Evolutionary conservation across 2,329 filamentous ascomycete genomes (phyloP).

Genomic region (Botryotinia globosa): DNA sequence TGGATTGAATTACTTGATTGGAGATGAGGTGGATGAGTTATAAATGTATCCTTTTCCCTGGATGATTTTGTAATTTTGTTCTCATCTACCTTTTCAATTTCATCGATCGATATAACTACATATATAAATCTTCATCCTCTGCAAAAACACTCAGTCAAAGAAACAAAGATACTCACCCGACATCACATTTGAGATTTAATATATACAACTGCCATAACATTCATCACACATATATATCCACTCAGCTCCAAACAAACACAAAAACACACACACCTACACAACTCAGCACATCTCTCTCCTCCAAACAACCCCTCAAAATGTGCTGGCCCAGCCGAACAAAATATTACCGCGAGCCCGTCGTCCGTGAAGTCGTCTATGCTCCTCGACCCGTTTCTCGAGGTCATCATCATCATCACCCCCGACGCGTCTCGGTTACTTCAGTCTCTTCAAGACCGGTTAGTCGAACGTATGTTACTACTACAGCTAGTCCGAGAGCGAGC

Average conservation of each 20-base stretch:
- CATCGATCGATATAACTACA: too few species aligned
- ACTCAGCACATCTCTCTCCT: neutral
- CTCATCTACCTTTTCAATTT: neutral
- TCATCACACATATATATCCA: neutral
- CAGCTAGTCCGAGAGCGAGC: neutral
- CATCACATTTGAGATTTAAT: neutral
- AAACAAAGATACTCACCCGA: neutral
- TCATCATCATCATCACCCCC: constrained; percentile 8
- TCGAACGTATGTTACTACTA: neutral
- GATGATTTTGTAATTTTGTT: neutral
- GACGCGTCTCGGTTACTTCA: neutral
- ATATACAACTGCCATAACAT: neutral
- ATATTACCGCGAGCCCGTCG: constrained; percentile 6
- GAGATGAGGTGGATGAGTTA: neutral
- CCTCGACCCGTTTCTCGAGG: constrained; percentile 1
- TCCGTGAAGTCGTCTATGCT: constrained; percentile 7
- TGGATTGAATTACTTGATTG: neutral
- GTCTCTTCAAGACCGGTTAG: neutral
- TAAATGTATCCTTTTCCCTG: neutral
- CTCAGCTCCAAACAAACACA: neutral
- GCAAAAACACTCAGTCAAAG: neutral
- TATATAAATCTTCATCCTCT: neutral
- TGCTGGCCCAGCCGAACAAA: constrained; percentile 12
- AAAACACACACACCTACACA: neutral
- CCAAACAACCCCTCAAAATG: neutral